phyloP scores from a whole-genome alignment of 202 grass and related monocot genomes.

The Alloteropsis angusta region DNA sequence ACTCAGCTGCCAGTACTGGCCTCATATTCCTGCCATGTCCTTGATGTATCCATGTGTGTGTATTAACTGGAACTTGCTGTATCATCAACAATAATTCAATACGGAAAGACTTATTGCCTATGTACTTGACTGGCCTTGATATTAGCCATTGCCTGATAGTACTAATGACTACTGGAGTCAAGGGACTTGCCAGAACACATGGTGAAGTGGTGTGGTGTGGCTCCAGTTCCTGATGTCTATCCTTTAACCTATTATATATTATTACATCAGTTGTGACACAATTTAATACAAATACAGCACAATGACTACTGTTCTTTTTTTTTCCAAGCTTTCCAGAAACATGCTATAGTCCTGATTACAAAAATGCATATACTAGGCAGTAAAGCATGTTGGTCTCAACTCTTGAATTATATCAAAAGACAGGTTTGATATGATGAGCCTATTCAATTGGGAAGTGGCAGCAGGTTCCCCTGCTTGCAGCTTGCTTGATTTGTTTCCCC shows the following conservation, averaged over 20 bases:
- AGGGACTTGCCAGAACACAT: constrained; percentile 1
- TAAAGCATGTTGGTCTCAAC: neutral
- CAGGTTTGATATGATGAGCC: neutral
- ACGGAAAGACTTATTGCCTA: neutral
- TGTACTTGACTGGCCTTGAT: constrained; percentile 19
- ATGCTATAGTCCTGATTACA: neutral
- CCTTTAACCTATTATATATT: neutral
- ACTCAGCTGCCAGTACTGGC: neutral
- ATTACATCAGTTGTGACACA: neutral
- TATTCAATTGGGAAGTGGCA: constrained; percentile 22
- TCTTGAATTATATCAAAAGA: neutral
- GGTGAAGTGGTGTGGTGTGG: neutral
- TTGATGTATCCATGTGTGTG: constrained; percentile 32
- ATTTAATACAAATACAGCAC: neutral
- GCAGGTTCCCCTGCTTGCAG: constrained; percentile 20
- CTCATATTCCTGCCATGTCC: neutral
- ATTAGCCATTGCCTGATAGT: neutral
- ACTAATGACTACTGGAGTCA: neutral
- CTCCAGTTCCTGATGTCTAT: no score
- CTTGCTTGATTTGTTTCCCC: constrained; percentile 10
- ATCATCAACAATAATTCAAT: constrained; percentile 21
- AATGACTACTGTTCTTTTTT: neutral
- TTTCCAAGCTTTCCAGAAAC: neutral
- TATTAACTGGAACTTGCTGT: neutral
- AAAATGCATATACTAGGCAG: neutral